phyloP scores from a whole-genome alignment of 2,329 filamentous ascomycete species.

The Coniochaeta sp. region DNA sequence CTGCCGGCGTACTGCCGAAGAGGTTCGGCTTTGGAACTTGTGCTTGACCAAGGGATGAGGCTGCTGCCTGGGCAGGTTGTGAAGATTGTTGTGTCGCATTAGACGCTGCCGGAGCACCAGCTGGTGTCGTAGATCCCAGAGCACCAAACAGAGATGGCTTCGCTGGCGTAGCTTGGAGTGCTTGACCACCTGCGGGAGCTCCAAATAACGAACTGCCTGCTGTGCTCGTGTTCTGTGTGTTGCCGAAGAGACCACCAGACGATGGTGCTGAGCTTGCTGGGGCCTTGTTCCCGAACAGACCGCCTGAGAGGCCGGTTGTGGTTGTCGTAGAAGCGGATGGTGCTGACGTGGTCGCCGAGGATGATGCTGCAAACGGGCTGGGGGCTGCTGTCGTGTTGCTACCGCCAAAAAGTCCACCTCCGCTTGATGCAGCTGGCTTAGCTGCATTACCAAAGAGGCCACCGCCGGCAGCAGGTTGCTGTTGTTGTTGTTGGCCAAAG shows the following conservation, averaged over 20 bases:
- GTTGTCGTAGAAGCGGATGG: constrained; percentile 16
- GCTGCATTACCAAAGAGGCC: constrained; percentile 19
- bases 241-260: constrained; percentile 26
- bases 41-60: constrained; percentile 1
- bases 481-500: constrained; percentile 7
- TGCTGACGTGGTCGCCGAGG: constrained; percentile 16
- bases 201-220: constrained; percentile 7
- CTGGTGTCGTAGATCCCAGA: constrained; percentile 8
- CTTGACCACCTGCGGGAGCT: constrained; percentile 8
- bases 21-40: not conserved
- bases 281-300: constrained; percentile 11
- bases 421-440: constrained; percentile 2
- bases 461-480: constrained; percentile 11
- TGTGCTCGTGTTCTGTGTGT: not conserved
- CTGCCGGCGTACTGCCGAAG: not conserved
- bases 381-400: constrained; percentile 1
- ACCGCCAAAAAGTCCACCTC: not conserved
- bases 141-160: constrained; percentile 10
- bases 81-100: not conserved
- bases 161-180: constrained; percentile 7
- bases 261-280: constrained; percentile 19
- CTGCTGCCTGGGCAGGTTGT: not conserved
- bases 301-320: constrained; percentile 19
- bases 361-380: constrained; percentile 4
- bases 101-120: constrained; percentile 2